Percentiles rank a stretch among this genome's conserved stretches.
Evolutionary conservation across 768 basidiomycete species (phyloP).

Genomic region (Kwoniella europaea): DNA sequence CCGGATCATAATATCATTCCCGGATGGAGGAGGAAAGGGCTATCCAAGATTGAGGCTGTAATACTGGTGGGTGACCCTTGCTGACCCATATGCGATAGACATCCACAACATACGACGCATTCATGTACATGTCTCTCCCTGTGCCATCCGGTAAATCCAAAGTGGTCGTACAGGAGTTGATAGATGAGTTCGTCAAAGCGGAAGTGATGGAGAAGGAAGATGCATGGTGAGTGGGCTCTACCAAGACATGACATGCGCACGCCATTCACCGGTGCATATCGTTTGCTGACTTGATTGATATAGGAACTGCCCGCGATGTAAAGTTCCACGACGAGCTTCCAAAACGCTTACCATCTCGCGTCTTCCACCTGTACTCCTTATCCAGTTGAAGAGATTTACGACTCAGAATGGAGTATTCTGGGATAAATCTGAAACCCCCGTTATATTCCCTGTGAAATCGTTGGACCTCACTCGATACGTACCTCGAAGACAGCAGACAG

Average conservation of each 20-base stretch:
- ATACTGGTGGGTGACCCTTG: too few relatives aligned
- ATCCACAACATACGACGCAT: constrained; percentile 94
- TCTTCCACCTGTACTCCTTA: constrained; percentile 79
- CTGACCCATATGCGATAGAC: constrained; percentile 64
- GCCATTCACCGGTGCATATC: neutral
- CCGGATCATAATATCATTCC: too few relatives aligned
- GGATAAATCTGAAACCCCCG: constrained; percentile 93
- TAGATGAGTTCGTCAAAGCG: constrained; percentile 86
- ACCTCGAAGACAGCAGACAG: constrained; percentile 76
- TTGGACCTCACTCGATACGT: constrained; percentile 78
- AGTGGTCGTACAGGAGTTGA: constrained; percentile 77
- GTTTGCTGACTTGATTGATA: constrained; percentile 3
- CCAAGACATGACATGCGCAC: neutral
- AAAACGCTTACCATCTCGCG: constrained; percentile 89
- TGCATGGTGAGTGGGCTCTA: constrained; percentile 72
- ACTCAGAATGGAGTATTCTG: constrained; percentile 66
- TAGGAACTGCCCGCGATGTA: constrained; percentile 96
- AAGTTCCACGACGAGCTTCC: constrained; percentile 79
- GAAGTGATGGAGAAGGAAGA: constrained; percentile 91
- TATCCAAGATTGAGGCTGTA: too few relatives aligned
- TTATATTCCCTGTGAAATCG: constrained; percentile 77
- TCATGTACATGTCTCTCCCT: constrained; percentile 91
- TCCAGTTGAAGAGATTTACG: constrained; percentile 51
- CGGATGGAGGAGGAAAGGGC: too few relatives aligned
- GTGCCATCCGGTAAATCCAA: constrained; percentile 68